Base-by-base conservation (phyloP, 768 basidiomycete genomes). In the Lactarius indigo region DNA sequence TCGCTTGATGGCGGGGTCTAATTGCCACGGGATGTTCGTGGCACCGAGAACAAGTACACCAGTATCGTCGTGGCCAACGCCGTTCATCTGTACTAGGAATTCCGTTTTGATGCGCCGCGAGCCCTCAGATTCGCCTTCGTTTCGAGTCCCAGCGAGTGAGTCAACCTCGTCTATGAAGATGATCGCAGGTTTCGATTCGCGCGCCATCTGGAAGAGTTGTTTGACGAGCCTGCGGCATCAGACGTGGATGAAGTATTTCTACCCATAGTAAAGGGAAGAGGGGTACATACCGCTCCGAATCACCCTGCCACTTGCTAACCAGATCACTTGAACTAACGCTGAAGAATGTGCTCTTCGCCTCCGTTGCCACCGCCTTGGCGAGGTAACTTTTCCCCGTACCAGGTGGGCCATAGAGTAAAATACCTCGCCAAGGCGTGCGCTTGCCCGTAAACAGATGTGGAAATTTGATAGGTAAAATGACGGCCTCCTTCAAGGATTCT, bases 141-240 rank as follows among this genome's bases (percentile, higher is more conserved):
- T 96, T 72, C 97, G 86, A 26, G 94, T 91, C 1, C 97, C 94
- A 6, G 95, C 92, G 59, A 99, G 81, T 12, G 96, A 98, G 77
- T 99, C 97, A 54, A 99, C 92, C 76, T 98, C 97, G 75, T 99
- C 97, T 74, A 99, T 92, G 76, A 99, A 99, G 77, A 99, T 98
- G 78, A 99, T 99, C 1, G 96, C 87, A 0, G 97, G 97, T 75
- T 98, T 98, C 65, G 87, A 87, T 76, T 98, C 96, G 61, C 97
- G 86, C 1, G 97, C 97, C 82, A 99, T 91, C 73, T 92, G 87
- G 74, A 99, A 99, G 31, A 99, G 83, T 74, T 98, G 94, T 76
- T 94, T 95, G 57, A 99, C 97, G 59, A 98, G 83, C 74, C 95
- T 96, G 65, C 30, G 33, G 28, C 52, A 54, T 63, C 56, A 31